These are phyloP conservation scores for Penicillium robsamsonii DNA, from an alignment of 495 filamentous ascomycete genomes.

Conservation along the genomic window DNA sequence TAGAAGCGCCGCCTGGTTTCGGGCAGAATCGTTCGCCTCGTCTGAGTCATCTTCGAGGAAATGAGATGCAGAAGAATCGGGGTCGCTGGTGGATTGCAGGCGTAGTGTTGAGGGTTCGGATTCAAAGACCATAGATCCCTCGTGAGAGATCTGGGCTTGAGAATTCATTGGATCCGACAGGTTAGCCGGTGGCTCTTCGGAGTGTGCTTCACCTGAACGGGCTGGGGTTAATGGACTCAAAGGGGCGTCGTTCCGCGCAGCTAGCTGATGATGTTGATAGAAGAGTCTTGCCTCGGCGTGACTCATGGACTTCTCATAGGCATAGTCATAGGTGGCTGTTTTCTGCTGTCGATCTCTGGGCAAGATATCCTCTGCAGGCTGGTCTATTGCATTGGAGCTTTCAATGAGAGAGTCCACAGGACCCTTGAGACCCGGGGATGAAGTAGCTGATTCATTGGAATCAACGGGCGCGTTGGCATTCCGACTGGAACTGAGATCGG, in stretches of 20 bases:
- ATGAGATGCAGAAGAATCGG: slow-evolving; percentile 3
- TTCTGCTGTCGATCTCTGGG: slow-evolving; percentile 72
- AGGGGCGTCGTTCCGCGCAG: slow-evolving; percentile 22
- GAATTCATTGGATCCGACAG: neutral
- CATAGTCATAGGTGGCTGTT: slow-evolving; percentile 81
- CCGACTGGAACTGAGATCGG: slow-evolving; percentile 21
- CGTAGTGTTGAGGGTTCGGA: slow-evolving; percentile 17
- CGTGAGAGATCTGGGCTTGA: slow-evolving; percentile 10
- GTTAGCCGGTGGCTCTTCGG: slow-evolving; percentile 11
- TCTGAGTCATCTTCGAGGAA: slow-evolving; percentile 32
- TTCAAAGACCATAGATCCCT: slow-evolving; percentile 17
- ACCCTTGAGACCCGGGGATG: slow-evolving; percentile 7
- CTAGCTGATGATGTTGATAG: slow-evolving; percentile 83
- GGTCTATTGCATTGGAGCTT: slow-evolving; percentile 7
- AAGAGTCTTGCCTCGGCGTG: slow-evolving; percentile 92
- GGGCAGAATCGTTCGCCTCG: slow-evolving; percentile 44
- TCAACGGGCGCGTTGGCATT: slow-evolving; percentile 24
- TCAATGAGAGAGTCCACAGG: slow-evolving; percentile 17
- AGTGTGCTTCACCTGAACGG: slow-evolving; percentile 13
- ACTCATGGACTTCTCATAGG: slow-evolving; percentile 85
- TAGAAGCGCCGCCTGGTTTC: slow-evolving; percentile 44
- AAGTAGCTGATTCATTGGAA: slow-evolving; percentile 13
- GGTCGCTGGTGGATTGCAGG: slow-evolving; percentile 7
- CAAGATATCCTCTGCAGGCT: slow-evolving; percentile 51
- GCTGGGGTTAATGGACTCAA: slow-evolving; percentile 21